Base-by-base conservation (phyloP, 306 rosid genomes). In the Datisca glomerata region DNA sequence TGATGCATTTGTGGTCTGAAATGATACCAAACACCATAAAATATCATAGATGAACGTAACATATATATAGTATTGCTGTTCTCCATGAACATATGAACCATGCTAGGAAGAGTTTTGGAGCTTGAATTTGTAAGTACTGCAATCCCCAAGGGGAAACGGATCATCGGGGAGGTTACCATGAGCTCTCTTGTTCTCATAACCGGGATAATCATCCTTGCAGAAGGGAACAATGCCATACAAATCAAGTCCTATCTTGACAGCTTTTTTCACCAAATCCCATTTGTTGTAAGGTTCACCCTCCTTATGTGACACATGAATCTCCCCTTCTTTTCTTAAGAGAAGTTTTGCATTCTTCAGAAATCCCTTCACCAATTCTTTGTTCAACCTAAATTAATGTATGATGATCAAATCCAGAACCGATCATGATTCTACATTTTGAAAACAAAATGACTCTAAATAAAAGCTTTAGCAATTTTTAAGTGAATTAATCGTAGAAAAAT, bases 161-260 rank as follows among this genome's bases (percentile, higher is more conserved):
- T 21, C 38, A 39, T 52, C 36, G 2, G 57, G 24, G 10, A 10
- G 35, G 32, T 52, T 57, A 18, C 95, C 93, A 32, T 84, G 69
- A 7, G 76, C 95, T 64, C 93, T 73, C 71, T 84, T 84, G 76
- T 84, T 76, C 38, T 43, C 59, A 54, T 84, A 73, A 27, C 92
- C 95, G 19, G 79, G 81, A 65, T 76, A 85, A 14, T 76, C 79
- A 38, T 41, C 40, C 49, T 61, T 69, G 42, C 49, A 18, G 56
- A 80, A 85, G 24, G 78, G 75, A 31, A 61, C 77, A 11, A 21
- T 41, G 42, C 67, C 73, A 6, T 55, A 42, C 45, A 72, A 57
- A 19, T 18, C 41, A 27, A 85, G 42, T 6, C 81, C 89, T 24
- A 44, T 60, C 74, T 85, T 80, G 29, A 55, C 60, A 33, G 87